Evolutionary conservation across 257 asterid genomes (phyloP).

Genomic region (Salvia rosmarinus): DNA sequence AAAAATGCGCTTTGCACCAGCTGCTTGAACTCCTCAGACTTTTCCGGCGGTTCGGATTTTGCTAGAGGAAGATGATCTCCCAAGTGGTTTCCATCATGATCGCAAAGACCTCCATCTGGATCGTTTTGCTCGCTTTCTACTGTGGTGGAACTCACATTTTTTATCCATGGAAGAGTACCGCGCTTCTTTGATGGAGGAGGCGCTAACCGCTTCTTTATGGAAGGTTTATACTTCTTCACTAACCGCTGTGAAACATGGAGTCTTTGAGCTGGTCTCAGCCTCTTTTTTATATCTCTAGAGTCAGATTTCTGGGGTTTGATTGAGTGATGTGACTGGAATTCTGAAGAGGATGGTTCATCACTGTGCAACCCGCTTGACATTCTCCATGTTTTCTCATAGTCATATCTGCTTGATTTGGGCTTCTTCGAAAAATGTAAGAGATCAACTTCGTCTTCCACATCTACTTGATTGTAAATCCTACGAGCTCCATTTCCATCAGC

Average conservation of each 20-base stretch:
- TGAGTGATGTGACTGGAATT: slow-evolving; percentile 32
- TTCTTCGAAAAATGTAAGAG: slow-evolving; percentile 34
- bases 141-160: slow-evolving; percentile 36
- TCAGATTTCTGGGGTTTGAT: slow-evolving; percentile 38
- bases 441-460: slow-evolving; percentile 41
- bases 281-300: slow-evolving; percentile 58
- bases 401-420: slow-evolving; percentile 31
- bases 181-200: slow-evolving; percentile 49
- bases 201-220: slow-evolving; percentile 58
- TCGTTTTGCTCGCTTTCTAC: slow-evolving; percentile 35
- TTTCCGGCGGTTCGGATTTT: slow-evolving; percentile 64
- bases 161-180: slow-evolving; percentile 55
- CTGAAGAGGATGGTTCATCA: slow-evolving; percentile 40
- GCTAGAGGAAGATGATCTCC: slow-evolving; percentile 39
- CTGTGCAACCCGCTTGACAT: slow-evolving; percentile 27
- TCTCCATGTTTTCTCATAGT: slow-evolving; percentile 39
- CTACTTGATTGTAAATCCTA: slow-evolving; percentile 40
- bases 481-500: slow-evolving; percentile 49
- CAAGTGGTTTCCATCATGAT: slow-evolving; percentile 42
- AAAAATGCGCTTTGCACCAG: slow-evolving; percentile 60
- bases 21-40: slow-evolving; percentile 71
- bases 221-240: slow-evolving; percentile 44
- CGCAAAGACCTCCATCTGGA: slow-evolving; percentile 38
- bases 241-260: slow-evolving; percentile 57
- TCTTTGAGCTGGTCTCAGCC: slow-evolving; percentile 60